Percentiles rank a stretch among this genome's conserved stretches.
Evolutionary conservation across 768 basidiomycete genomes (phyloP).

Genomic region (Hericium alpestre): DNA sequence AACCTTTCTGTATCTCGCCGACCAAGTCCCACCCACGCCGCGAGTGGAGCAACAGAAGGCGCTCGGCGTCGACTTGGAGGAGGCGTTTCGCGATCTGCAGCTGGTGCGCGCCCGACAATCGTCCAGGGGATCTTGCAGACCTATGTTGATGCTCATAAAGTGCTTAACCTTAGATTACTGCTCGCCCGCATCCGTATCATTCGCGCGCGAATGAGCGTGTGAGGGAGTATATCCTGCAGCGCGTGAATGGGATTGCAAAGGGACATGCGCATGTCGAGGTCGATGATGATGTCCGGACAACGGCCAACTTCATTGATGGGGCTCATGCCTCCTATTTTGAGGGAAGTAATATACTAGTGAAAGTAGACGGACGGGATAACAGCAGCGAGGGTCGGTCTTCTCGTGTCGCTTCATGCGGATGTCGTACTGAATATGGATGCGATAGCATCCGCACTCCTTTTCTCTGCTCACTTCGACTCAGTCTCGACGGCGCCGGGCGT

Average conservation of each 20-base stretch:
- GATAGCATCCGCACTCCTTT: constrained; percentile 40
- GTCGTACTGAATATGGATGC: neutral
- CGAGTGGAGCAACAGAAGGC: constrained; percentile 26
- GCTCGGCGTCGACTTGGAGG: constrained; percentile 35
- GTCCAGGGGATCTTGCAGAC: too few species aligned
- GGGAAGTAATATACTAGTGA: constrained; percentile 58
- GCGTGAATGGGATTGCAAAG: constrained; percentile 37
- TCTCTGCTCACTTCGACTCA: constrained; percentile 78
- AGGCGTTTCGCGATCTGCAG: constrained; percentile 52
- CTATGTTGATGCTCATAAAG: neutral
- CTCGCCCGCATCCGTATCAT: constrained; percentile 66
- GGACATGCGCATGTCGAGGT: constrained; percentile 37
- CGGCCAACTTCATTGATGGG: constrained; percentile 30
- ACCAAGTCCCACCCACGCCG: constrained; percentile 4
- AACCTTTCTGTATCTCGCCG: constrained; percentile 2
- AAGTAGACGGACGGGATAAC: constrained; percentile 42
- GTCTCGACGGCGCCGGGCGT: constrained; percentile 67
- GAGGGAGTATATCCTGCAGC: constrained; percentile 44
- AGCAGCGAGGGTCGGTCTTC: constrained; percentile 16
- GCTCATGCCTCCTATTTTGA: constrained; percentile 42
- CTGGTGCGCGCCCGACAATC: constrained; percentile 21
- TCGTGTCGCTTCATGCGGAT: neutral
- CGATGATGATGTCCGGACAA: constrained; percentile 38
- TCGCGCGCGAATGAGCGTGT: constrained; percentile 69
- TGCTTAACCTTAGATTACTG: constrained; percentile 40